Evolutionary conservation across 208 protist genomes (phyloP), one percentile per base, ranked within the genome.

Genomic region (Trypanosoma caninum): DNA sequence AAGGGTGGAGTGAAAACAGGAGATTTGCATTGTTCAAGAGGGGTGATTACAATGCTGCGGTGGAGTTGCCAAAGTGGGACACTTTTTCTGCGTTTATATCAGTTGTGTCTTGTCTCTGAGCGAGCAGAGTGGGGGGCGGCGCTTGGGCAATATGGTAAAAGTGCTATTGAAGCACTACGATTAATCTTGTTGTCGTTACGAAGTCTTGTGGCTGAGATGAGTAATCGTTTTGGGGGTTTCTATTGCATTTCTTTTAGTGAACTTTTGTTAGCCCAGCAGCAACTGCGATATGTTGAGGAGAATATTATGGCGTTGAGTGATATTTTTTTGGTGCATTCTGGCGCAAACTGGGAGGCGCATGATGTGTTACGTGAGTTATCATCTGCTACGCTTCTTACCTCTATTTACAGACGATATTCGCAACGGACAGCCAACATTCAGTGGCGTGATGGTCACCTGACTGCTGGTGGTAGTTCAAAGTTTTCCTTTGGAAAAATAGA

Each of bases 61-160:
- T 85, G 76, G 78, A 78, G 76, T 65, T 94, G 87, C 51, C 51
- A 71, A 13, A 73, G 62, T 35, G 87, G 87, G 5, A 94, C 87
- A 58, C 64, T 91, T 18, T 75, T 91, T 20, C 62, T 84, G 40
- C 78, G 83, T 7, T 67, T 94, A 20, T 51, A 68, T 7, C 65
- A 70, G 6, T 74, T 94, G 9, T 88, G 80, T 65, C 69, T 58
- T 0, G 63, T 82, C 13, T 68, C 83, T 0, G 69, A 74, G 23
- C 54, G 59, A 35, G 57, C 65, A 30, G 50, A 68, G n/a, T 52
- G 71, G 57, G 77, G 70, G 1, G 72, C 65, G 9, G 64, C 60
- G 23, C 72, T 94, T n/a, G 87, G 87, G 25, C 78, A 72, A 58
- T 94, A 94, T 66, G 87, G 87, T 8, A 71, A 65, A 55, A 76